Evolutionary conservation across 352 stramenopile genomes (phyloP), one percentile per base, ranked within the genome.

Genomic region (Pythium aristosporum): DNA sequence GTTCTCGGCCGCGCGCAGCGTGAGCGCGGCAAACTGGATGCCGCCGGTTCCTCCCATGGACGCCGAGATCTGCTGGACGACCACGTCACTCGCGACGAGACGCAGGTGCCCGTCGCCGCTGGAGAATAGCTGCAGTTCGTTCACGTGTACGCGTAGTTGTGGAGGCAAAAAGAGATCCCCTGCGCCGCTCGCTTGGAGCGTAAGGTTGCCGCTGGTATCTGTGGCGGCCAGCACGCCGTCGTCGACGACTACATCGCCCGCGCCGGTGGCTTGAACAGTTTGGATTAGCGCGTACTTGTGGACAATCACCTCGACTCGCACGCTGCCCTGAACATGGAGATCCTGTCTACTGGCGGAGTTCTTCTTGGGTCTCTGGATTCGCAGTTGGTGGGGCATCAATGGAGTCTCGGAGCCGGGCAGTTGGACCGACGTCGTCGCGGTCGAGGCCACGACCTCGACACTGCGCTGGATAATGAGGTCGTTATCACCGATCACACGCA

Each of bases 401-500:
- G 11, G 11, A 3, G 34, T 13, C 34, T 10, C 2, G 8, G 34
- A 39, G 6, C 11, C 34, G 11, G 34, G 1, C 11, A 13, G 1
- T 4, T 39, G 8, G 11, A 13, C 34, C 11, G 3, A 7, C 11
- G 11, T 7, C 8, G 34, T 39, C 6, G 21, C 36, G 25, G 20
- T 20, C 36, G 57, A 36, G 16, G 39, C 37, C n/a, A 36, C 37
- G 15, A 58, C 57, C 20, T 25, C 16, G 23, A 52, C 48, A 6
- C n/a, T 37, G 4, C n/a, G 25, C 47, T 57, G 21, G 21, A 65
- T 32, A 2, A 58, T 30, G 15, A 16, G 18, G 12, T 28, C 21
- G 23, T 42, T 49, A 16, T 65, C 57, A 7, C 48, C 57, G 2
- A 52, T 20, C 16, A 57, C 57, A 15, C 57, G 46, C 16, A 58